Base-by-base conservation (phyloP, 1,284 basidiomycete genomes). In the Microbotryum intermedium region DNA sequence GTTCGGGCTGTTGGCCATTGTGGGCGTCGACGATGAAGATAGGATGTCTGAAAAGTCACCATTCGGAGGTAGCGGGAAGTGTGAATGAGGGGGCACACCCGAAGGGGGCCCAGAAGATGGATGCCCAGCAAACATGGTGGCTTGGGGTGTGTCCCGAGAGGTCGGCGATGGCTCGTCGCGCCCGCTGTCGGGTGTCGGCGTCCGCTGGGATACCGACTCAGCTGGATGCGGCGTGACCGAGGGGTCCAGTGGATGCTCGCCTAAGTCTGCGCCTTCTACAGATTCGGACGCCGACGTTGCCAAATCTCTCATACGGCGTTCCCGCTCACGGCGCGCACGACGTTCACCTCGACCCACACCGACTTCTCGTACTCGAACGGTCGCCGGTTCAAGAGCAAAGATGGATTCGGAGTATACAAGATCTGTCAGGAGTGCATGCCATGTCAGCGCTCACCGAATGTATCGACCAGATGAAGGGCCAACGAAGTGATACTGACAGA, bases 291-390 rank as follows among this genome's bases (percentile, higher is more conserved):
- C 34, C 34, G 34, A 39, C 16, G 77, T 69, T 16, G 73, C 69
- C 26, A 62, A 23, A 9, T 83, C 82, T 20, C 82, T 82, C 26
- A 76, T 73, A 53, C 83, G 78, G 8, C 80, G 84, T 83, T 62
- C 87, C 79, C 46, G 85, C 82, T 66, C 87, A 78, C 88, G 79
- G 46, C 88, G 79, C 28, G 88, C 88, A 60, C 88, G 77, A 46
- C 88, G 82, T 73, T 90, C 88, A 5, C 87, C 86, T 6, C 89
- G 82, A 18, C 87, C 88, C 51, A 91, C 88, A 47, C 89, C 80
- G 26, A 91, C 88, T 73, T 91, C 89, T 7, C 88, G 83, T n/a
- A 91, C 88, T 28, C 88, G 81, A 23, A 91, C 88, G 1, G 89
- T 91, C 4, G 88, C 88, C 20, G 88, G 88, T 72, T 91, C 88